These are phyloP conservation scores for Solanum etuberosum DNA, from an alignment of 257 asterid species.

Conservation along the genomic window DNA sequence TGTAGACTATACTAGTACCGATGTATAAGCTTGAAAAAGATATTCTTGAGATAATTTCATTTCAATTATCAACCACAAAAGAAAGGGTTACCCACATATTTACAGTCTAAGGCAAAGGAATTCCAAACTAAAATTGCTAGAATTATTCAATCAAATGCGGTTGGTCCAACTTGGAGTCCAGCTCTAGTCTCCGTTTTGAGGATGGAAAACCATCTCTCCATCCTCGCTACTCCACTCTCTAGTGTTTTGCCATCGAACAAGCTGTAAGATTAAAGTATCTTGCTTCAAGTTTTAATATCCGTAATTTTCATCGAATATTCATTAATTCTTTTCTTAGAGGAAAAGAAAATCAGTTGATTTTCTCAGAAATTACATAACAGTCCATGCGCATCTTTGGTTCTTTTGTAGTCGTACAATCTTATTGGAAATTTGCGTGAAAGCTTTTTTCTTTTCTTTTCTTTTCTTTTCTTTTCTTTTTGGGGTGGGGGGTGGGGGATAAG, in stretches of 20 bases:
- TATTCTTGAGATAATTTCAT: background rate
- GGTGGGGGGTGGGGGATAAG: background rate
- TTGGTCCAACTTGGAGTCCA: background rate
- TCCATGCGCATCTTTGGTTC: background rate
- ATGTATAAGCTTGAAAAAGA: background rate
- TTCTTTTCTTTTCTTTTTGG: too few species aligned
- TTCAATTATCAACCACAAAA: background rate
- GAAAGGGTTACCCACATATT: background rate
- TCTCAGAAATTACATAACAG: background rate
- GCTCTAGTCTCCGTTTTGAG: background rate
- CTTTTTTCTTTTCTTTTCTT: background rate
- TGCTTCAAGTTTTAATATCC: background rate
- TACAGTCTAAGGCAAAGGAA: background rate
- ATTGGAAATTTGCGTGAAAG: background rate
- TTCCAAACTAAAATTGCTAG: background rate
- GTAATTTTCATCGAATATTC: background rate
- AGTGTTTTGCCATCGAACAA: background rate
- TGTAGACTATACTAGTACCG: background rate
- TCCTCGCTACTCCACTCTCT: background rate
- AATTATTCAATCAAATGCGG: background rate
- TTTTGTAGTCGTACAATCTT: background rate
- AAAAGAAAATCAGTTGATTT: background rate
- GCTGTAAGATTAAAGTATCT: background rate
- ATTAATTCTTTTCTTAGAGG: background rate
- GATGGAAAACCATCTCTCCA: background rate